Conservation (phyloP, 495 filamentous ascomycete genomes). For the Neurospora discreta region DNA sequence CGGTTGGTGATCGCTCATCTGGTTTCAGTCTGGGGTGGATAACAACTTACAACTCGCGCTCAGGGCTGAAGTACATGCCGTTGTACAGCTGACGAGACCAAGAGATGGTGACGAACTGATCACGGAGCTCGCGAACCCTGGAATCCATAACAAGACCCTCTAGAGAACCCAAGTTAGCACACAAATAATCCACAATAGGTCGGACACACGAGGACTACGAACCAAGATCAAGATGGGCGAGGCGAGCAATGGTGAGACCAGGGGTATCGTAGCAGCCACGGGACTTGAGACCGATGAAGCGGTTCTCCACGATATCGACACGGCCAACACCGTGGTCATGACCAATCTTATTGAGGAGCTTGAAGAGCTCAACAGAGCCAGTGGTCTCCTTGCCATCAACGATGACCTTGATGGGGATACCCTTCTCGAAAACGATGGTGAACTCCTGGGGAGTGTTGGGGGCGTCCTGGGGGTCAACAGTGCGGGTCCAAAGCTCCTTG, state of each 20-base stretch:
- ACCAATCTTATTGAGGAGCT: constrained; percentile 67
- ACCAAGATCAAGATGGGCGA: constrained; percentile 66
- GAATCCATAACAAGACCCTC: constrained; percentile 75
- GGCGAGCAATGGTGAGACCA: constrained; percentile 55
- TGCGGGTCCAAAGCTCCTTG: constrained; percentile 77
- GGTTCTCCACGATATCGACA: constrained; percentile 78
- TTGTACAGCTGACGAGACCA: constrained; percentile 73
- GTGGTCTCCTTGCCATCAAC: constrained; percentile 55
- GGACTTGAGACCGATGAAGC: constrained; percentile 52
- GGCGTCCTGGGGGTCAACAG: constrained; percentile 62
- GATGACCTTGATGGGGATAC: constrained; percentile 58
- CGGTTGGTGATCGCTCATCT: constrained; percentile 62
- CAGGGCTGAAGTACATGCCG: constrained; percentile 71
- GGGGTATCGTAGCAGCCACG: constrained; percentile 86
- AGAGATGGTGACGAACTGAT: constrained; percentile 68
- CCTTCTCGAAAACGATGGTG: constrained; percentile 73
- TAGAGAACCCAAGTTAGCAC: background rate
- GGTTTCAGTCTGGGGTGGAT: constrained; percentile 30
- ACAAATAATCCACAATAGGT: background rate
- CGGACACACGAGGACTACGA: background rate
- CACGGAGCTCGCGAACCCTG: constrained; percentile 73
- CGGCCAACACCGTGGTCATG: constrained; percentile 69
- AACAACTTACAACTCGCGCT: constrained; percentile 38
- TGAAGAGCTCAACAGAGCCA: constrained; percentile 70
- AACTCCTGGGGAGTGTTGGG: constrained; percentile 69